Evolutionary conservation across 768 basidiomycete species (phyloP), one percentile per base, ranked within the genome.

Genomic region (Tulasnella sp.): DNA sequence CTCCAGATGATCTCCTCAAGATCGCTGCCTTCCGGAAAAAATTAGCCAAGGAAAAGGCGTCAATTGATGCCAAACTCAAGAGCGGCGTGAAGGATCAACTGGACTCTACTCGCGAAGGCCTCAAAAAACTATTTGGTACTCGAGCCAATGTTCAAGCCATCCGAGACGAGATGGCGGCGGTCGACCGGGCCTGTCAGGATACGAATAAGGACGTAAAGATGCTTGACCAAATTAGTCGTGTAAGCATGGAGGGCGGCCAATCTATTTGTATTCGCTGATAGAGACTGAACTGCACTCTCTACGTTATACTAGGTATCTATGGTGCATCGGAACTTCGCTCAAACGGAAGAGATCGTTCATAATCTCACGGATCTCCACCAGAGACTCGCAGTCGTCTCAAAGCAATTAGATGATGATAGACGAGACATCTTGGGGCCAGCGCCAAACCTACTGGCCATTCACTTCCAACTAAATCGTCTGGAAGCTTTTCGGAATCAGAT

Each of bases 151-250:
- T 92, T 26, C 87, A 90, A 69, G 75, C 79, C 15, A 78, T 93
- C 65, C 87, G 85, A 73, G 90, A 95, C 64, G 87, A 91, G 70
- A 86, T 94, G 86, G 78, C 78, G 51, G 79, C 80, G 53, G 78
- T 91, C 56, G 89, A 93, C 66, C 82, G 79, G 68, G 73, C 84
- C 66, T 87, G 83, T 69, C 77, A 77, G 43, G 88, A 92, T 68
- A 86, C 89, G 10, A 75, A 81, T 65, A 84, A 83, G 59, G 75
- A 79, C 15, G 86, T 92, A 9, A 77, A 84, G 27, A 97, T 88
- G 9, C 97, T 95, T 70, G 91, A 92, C 74, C 94, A 96, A 73
- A 96, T 98, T 68, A 89, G 88, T 68, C 79, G 93, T 72, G 95
- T 96, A 67, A 58, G 85, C 76, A 19, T 26, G 27, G 21, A 13